Base-by-base conservation (phyloP, 1,284 basidiomycete species). In the Pascua sp. region DNA sequence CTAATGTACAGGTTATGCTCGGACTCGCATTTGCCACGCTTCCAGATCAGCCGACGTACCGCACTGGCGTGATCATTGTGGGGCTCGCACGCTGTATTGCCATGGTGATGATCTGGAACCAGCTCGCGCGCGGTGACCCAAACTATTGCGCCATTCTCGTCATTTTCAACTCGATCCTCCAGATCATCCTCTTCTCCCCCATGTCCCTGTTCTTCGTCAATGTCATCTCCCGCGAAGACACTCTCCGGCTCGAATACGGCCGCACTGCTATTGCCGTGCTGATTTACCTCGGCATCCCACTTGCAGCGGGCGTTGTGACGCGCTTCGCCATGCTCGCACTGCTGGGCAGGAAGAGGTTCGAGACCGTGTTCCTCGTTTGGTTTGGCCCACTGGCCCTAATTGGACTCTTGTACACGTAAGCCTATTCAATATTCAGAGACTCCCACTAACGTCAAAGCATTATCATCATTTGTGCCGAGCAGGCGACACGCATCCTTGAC, bases 81-180 rank as follows among this genome's bases (percentile, higher is more conserved):
- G 82, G 86, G 8, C 70, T 86, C 0, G 88, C 81, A 7, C 64
- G 81, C 39, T 75, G 73, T 54, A 72, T 88, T 65, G 87, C 87
- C 11, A 90, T 90, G 88, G 88, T 90, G 60, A 83, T 89, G 79
- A 86, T 91, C 37, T 91, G 89, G 91, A 90, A 86, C 69, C 80
- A 84, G 55, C 82, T 93, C n/a, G 89, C 89, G 0, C 73, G 80
- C 18, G 90, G 91, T 2, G 85, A 93, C 66, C 68, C 70, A 16
- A 82, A 91, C 62, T 89, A 88, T 68, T 91, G 90, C 68, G 90
- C 90, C 18, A 85, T 82, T 56, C 69, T 84, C 41, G 82, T 83
- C 57, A 80, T 81, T 60, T 71, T 82, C 74, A 83, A 83, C 67
- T 82, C 81, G 12, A 61, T 85, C 3, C 78, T 90, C 36, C 88